These are phyloP conservation scores for Rubia yunnanensis DNA, from an alignment of 257 asterid species.

Conservation along the genomic window DNA sequence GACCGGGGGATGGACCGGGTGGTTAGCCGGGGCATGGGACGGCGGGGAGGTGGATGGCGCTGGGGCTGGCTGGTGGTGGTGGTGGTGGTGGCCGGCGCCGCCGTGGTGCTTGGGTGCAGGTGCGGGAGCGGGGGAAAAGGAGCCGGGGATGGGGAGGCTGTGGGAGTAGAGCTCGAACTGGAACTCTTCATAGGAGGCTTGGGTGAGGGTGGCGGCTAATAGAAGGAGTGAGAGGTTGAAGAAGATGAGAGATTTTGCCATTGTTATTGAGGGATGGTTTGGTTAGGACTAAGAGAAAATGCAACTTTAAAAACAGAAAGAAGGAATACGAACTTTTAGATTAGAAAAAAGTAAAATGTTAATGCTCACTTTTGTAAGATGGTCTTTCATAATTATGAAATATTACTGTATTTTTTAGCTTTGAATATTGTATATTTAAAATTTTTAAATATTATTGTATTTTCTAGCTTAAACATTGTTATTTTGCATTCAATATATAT, in stretches of 20 bases:
- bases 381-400: too few species aligned
- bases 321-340: too few species aligned
- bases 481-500: too few species aligned
- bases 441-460: too few species aligned
- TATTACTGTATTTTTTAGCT: too few species aligned
- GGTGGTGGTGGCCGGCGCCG: neutral
- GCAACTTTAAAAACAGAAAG: too few species aligned
- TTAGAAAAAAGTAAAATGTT: too few species aligned
- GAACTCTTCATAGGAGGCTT: neutral
- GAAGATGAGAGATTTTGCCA: neutral
- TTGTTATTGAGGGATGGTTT: neutral
- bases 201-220: neutral
- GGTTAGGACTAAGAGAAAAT: neutral
- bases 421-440: too few species aligned
- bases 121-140: neutral
- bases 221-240: neutral
- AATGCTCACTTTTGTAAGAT: too few species aligned
- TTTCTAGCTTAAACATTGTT: too few species aligned
- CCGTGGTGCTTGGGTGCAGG: neutral
- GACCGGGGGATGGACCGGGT: neutral
- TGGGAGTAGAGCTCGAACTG: neutral
- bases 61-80: neutral
- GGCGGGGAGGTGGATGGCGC: neutral
- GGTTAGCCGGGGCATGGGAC: neutral
- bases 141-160: neutral